Percentiles rank a stretch among this genome's conserved stretches.
phyloP scores from a whole-genome alignment of 768 basidiomycete species.

The Scleroderma bovista region DNA sequence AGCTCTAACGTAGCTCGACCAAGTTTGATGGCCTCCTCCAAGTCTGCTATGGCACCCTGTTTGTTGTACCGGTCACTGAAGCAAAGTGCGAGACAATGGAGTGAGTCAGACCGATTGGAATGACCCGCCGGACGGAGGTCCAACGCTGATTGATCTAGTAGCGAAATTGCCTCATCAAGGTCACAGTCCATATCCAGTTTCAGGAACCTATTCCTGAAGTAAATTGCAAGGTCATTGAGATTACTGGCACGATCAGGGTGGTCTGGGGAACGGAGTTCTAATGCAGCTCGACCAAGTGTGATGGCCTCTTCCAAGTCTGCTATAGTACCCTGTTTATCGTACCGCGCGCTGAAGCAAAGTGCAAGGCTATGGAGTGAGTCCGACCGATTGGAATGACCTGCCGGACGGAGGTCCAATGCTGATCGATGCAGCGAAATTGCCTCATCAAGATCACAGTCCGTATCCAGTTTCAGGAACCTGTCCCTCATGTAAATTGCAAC shows the following conservation, averaged over 20 bases:
- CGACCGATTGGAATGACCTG: slow-evolving; percentile 4
- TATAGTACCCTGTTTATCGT: not conserved
- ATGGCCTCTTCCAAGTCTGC: not conserved
- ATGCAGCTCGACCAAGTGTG: not conserved
- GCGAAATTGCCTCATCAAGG: not conserved
- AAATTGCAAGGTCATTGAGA: slow-evolving; percentile 14
- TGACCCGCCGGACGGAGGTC: not conserved
- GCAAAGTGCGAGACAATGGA: not conserved
- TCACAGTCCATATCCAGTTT: not conserved
- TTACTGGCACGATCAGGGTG: not conserved
- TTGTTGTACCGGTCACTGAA: not conserved
- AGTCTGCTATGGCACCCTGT: not conserved
- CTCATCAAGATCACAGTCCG: slow-evolving; percentile 9
- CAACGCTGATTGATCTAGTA: not conserved
- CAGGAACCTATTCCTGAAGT: slow-evolving; percentile 15
- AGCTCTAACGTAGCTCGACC: slow-evolving; percentile 7
- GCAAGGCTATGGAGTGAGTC: slow-evolving; percentile 10
- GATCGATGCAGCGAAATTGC: slow-evolving; percentile 4
- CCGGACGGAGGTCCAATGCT: slow-evolving; percentile 7
- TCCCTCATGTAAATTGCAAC: slow-evolving; percentile 7
- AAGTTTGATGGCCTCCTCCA: slow-evolving; percentile 8
- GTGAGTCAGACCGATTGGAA: not conserved
- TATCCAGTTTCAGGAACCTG: slow-evolving; percentile 6
- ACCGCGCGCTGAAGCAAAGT: not conserved
- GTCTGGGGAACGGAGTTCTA: not conserved